phyloP scores from a whole-genome alignment of 352 stramenopile genomes.

The Phytophthora hibernalis region DNA sequence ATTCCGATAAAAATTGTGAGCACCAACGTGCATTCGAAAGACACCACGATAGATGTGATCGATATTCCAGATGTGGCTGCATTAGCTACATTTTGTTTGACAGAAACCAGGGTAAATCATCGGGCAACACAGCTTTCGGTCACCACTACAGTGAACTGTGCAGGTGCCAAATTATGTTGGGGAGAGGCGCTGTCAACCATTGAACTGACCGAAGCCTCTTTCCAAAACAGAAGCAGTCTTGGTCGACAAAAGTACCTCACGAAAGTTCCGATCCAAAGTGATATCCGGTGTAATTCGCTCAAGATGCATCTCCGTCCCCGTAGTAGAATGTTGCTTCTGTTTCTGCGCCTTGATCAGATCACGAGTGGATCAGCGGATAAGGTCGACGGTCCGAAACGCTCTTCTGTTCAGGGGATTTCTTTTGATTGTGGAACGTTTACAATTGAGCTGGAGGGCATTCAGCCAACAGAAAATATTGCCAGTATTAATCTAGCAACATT shows the following conservation, averaged over 20 bases:
- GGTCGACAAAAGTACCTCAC: slow-evolving; percentile 33
- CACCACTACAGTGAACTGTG: slow-evolving; percentile 40
- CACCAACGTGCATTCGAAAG: slow-evolving; percentile 37
- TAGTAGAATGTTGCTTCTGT: slow-evolving; percentile 53
- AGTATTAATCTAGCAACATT: slow-evolving; percentile 39
- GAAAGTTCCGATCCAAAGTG: slow-evolving; percentile 36
- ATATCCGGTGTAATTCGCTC: slow-evolving; percentile 29
- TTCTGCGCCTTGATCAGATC: slow-evolving; percentile 60
- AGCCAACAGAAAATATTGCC: background rate
- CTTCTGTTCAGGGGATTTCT: slow-evolving; percentile 37
- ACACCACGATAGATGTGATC: slow-evolving; percentile 28
- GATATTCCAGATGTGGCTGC: slow-evolving; percentile 40
- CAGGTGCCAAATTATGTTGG: slow-evolving; percentile 35
- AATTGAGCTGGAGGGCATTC: slow-evolving; percentile 21
- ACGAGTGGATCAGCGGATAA: slow-evolving; percentile 30
- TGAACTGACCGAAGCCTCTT: slow-evolving; percentile 19
- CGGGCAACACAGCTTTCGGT: slow-evolving; percentile 37
- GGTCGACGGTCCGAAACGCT: slow-evolving; percentile 12
- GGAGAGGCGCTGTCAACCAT: slow-evolving; percentile 23
- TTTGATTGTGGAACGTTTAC: slow-evolving; percentile 39
- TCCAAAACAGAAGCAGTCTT: slow-evolving; percentile 35
- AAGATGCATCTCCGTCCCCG: slow-evolving; percentile 34
- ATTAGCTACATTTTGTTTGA: slow-evolving; percentile 25
- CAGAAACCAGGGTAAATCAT: slow-evolving; percentile 33
- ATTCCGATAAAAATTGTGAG: slow-evolving; percentile 29